Conservation (phyloP, 2,329 filamentous ascomycete species). For the Diaporthe humulicola region DNA sequence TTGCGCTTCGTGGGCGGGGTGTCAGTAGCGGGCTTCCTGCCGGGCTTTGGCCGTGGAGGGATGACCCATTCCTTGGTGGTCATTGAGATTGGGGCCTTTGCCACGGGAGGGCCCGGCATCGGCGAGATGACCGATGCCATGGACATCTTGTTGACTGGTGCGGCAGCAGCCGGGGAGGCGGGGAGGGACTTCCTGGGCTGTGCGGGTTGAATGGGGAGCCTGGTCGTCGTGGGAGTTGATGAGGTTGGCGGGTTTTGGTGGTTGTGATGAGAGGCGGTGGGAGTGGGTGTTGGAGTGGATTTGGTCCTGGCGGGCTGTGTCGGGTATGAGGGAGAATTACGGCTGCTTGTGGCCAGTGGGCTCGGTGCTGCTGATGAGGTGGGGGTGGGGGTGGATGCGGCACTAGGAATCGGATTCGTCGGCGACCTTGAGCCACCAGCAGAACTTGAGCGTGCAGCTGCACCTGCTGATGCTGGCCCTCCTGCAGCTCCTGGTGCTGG, state of each 20-base stretch:
- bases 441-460: neutral
- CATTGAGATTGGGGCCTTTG: slow-evolving; percentile 66
- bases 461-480: neutral
- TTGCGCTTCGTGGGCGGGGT: slow-evolving; percentile 94
- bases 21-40: slow-evolving; percentile 93
- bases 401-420: slow-evolving; percentile 38
- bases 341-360: slow-evolving; percentile 16
- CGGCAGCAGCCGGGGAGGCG: slow-evolving; percentile 28
- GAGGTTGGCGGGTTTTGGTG: neutral
- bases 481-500: neutral
- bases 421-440: slow-evolving; percentile 22
- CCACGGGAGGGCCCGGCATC: slow-evolving; percentile 53
- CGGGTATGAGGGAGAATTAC: slow-evolving; percentile 21
- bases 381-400: slow-evolving; percentile 38
- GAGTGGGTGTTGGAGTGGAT: slow-evolving; percentile 22
- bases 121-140: slow-evolving; percentile 64
- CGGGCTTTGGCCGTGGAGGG: slow-evolving; percentile 87
- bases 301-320: slow-evolving; percentile 27
- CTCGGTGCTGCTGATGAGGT: slow-evolving; percentile 31
- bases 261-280: slow-evolving; percentile 26
- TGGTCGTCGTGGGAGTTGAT: neutral
- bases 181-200: slow-evolving; percentile 38
- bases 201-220: slow-evolving; percentile 36
- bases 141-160: slow-evolving; percentile 57
- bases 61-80: slow-evolving; percentile 90